Evolutionary conservation across 228 moss, liverwort and hornwort genomes (phyloP).

Genomic region (Sphagnum fallax): DNA sequence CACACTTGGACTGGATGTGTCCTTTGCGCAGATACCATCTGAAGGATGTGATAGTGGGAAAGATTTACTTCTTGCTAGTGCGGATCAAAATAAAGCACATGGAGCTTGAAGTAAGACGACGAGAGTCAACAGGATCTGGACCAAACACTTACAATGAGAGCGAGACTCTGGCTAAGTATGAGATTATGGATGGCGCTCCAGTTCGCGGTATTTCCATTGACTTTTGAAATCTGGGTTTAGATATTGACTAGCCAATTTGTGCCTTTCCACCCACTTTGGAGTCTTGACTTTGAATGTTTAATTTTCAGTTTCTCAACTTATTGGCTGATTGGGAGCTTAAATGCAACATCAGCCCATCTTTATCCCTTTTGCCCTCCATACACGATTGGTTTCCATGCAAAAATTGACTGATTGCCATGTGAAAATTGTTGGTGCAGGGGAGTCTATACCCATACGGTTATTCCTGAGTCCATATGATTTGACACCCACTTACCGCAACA

Average conservation of each 20-base stretch:
- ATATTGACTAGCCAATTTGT: too few species aligned
- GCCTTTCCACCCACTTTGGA: too few species aligned
- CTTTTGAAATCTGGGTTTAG: background rate
- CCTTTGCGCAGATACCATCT: constrained; percentile 67
- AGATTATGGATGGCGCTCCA: constrained; percentile 99
- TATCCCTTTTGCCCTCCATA: too few species aligned
- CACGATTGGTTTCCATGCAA: too few species aligned
- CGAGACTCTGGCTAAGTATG: constrained; percentile 96
- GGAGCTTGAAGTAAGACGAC: constrained; percentile 97
- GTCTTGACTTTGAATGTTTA: too few species aligned
- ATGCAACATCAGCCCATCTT: too few species aligned
- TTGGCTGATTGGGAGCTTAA: too few species aligned
- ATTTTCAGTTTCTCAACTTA: too few species aligned
- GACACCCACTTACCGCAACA: constrained; percentile 96
- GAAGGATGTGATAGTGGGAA: constrained; percentile 97
- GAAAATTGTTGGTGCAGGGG: constrained; percentile 43
- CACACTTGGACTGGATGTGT: background rate
- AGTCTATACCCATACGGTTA: constrained; percentile 96
- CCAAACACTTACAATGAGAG: constrained; percentile 99
- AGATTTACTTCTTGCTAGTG: constrained; percentile 96
- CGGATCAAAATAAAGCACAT: constrained; percentile 99
- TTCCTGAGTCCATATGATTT: constrained; percentile 98
- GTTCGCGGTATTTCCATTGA: constrained; percentile 58
- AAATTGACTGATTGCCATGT: too few species aligned
- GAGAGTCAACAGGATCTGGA: constrained; percentile 97